These are phyloP conservation scores for Ogataea kodamae DNA, from an alignment of 805 yeast genomes.

Conservation along the genomic window DNA sequence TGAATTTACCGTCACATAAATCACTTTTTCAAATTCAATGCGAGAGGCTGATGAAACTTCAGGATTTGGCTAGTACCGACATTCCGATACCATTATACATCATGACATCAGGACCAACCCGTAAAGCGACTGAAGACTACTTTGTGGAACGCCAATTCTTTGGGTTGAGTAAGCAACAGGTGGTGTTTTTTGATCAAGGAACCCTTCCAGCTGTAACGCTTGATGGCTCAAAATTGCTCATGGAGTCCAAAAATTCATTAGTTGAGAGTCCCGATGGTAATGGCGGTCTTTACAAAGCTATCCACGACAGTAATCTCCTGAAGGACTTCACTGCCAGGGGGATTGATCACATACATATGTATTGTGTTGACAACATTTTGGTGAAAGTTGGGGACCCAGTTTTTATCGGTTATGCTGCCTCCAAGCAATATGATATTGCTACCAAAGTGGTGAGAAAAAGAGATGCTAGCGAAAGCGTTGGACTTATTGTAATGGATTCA, in stretches of 20 bases:
- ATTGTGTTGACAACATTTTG: constrained; percentile 91
- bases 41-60: constrained; percentile 69
- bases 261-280: constrained; percentile 96
- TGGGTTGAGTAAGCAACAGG: constrained; percentile 59
- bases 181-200: constrained; percentile 89
- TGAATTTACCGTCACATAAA: constrained; percentile 79
- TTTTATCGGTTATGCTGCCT: constrained; percentile 79
- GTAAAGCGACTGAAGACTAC: constrained; percentile 66
- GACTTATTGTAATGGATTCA: constrained; percentile 75
- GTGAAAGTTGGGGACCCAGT: constrained; percentile 93
- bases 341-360: constrained; percentile 89
- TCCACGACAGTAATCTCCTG: constrained; percentile 58
- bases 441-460: constrained; percentile 95
- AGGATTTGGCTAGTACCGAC: constrained; percentile 45
- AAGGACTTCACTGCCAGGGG: constrained; percentile 65
- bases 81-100: constrained; percentile 71
- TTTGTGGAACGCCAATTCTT: constrained; percentile 63
- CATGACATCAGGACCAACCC: constrained; percentile 92
- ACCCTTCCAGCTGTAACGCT: constrained; percentile 82
- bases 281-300: constrained; percentile 92
- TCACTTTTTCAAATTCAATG: constrained; percentile 91
- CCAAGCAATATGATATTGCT: constrained; percentile 66
- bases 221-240: constrained; percentile 66
- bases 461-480: constrained; percentile 84
- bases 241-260: constrained; percentile 51